Base-by-base conservation (phyloP, 129 eudicot species). In the Smallanthus sonchifolius region DNA sequence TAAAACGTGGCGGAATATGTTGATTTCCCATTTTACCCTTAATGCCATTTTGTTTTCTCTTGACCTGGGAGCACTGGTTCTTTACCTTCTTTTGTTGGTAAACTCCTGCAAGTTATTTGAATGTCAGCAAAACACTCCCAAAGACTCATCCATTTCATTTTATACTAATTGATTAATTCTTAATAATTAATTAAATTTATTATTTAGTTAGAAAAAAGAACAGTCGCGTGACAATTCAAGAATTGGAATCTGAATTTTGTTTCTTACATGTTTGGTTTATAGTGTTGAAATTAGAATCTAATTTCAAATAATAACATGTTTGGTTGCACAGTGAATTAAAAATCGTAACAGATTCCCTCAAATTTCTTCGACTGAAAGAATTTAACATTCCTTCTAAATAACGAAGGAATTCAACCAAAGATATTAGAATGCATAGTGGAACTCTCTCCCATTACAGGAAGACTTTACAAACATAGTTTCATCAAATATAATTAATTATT, bases 41-140 rank as follows among this genome's bases (percentile, higher is more conserved):
- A 75, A 51, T 75, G 79, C 66, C 79, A 39, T 75, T 75, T 75
- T 51, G 79, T 66, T 71, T 75, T 75, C 66, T 75, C 73, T 49
- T 66, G 32, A 38, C 66, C 28, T 37, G 73, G 10, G 28, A 52
- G 44, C 64, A 38, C 57, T 1, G 16, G 35, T 48, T 75, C 79
- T 20, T 64, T 64, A 37, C 54, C 72, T 38, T 48, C 24, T 3
- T 75, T 54, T 47, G 65, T 42, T 51, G 73, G 54, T 75, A 65
- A 65, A 51, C 56, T 67, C 65, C 79, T 75, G 79, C 67, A 75
- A 0, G 38, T 51, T 49, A 75, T 54, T 55, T 39, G 28, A 62
- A 64, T 16, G 6, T 57, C 42, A 72, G 68, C 76, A 72, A 56
- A 72, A 8, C 10, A 47, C 34, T 52, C 16, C 52, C 39, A 73